Evolutionary conservation across 148 eudicot genomes (phyloP), one percentile per base, ranked within the genome.

Genomic region (Beta vulgaris): DNA sequence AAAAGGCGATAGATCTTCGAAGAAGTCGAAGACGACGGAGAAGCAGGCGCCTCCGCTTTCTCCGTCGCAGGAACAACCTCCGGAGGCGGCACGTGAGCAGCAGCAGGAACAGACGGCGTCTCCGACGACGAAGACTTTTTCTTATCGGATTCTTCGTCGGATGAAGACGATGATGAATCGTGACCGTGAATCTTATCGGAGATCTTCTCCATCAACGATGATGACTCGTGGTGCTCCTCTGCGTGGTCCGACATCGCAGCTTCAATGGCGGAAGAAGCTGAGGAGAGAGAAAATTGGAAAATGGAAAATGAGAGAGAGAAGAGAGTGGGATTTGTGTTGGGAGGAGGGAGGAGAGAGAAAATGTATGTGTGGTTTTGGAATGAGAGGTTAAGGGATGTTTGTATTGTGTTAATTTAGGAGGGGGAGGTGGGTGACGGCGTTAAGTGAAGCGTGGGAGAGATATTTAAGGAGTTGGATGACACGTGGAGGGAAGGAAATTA

Each of bases 1-100:
- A 92, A 88, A 16, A 92, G 76, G 37, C 93, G 90, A n/a, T 84
- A 88, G 73, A 88, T 82, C 87, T 90, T 90, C 2, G 87, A 51
- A 16, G 54, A 44, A 23, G 86, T 71, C n/a, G 82, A 59, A 7
- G 84, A 76, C 1, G 79, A 55, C 0, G 83, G 46, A 5, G 83
- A 40, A 9, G 53, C 14, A 19, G 80, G 73, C 34, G 66, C 32
- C 1, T 36, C 57, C 11, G 79, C 76, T 0, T 62, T 60, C 34
- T 73, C 78, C 11, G 80, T 23, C 59, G 60, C 60, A 18, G 80
- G 81, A 32, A 73, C 53, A 68, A 81, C 83, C 39, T 81, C 83
- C 9, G 80, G 71, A 2, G 83, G 83, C 11, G 83, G 83, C 0
- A 81, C 62, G 5, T 81, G 83, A 26, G 80, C 81, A 5, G 75